Conservation (phyloP, 352 stramenopile genomes). For the Globisporangium viniferum region DNA sequence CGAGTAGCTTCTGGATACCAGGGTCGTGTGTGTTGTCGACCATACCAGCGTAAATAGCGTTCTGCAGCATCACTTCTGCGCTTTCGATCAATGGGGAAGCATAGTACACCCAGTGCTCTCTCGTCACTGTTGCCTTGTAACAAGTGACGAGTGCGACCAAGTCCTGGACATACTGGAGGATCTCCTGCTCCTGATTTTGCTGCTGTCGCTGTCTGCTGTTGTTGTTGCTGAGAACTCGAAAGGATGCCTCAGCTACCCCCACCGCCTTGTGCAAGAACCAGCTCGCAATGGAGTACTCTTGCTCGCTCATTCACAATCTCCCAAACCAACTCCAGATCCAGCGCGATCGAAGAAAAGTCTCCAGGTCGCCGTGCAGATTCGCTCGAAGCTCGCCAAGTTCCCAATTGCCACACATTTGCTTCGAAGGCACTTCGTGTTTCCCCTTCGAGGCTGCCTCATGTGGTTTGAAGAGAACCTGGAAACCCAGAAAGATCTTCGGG, state of each 20-base stretch:
- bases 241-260: background rate
- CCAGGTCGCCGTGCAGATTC: constrained; percentile 51
- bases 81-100: constrained; percentile 16
- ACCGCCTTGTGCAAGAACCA: constrained; percentile 43
- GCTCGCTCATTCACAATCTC: constrained; percentile 31
- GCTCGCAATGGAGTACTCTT: constrained; percentile 42
- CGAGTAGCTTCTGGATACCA: constrained; percentile 5
- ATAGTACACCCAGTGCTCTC: constrained; percentile 14
- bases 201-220: background rate
- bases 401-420: constrained; percentile 40
- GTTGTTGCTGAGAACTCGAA: background rate
- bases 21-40: background rate
- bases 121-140: constrained; percentile 33
- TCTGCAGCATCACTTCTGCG: constrained; percentile 14
- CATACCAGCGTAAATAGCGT: background rate
- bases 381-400: constrained; percentile 32
- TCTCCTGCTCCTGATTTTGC: background rate
- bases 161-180: constrained; percentile 17
- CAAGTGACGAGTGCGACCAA: constrained; percentile 36
- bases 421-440: background rate
- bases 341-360: constrained; percentile 34
- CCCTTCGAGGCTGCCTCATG: background rate
- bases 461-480: constrained; percentile 14
- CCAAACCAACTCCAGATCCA: constrained; percentile 69
- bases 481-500: constrained; percentile 15